A percentile compares a stretch with the other conserved stretches of the same genome.
Conservation (phyloP, 2,329 filamentous ascomycete genomes). For the Neofusicoccum cordaticola region DNA sequence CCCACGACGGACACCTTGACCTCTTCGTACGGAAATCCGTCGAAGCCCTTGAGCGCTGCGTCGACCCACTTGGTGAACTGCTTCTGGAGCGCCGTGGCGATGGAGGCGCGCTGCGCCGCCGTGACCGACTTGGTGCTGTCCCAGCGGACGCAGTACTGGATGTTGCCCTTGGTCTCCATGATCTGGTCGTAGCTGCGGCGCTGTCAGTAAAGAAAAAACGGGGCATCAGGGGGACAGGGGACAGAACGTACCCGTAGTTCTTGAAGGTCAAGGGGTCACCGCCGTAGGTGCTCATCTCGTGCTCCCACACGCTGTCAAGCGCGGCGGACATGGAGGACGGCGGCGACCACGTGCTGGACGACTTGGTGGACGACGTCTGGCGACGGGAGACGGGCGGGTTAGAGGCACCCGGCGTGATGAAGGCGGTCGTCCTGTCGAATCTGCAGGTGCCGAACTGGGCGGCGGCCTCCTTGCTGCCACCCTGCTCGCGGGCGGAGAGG, state of each 20-base stretch:
- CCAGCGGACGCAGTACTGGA: conserved; percentile 48
- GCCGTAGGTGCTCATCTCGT: conserved; percentile 25
- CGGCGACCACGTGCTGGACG: conserved; percentile 23
- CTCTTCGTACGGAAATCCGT: conserved; percentile 43
- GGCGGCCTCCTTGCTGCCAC: conserved; percentile 20
- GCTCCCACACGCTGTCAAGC: conserved; percentile 27
- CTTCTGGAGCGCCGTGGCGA: conserved; percentile 35
- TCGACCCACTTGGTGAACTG: conserved; percentile 42
- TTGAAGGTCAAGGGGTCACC: conserved; percentile 26
- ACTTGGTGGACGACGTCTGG: background rate
- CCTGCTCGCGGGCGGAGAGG: conserved; percentile 9
- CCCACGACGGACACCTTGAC: conserved; percentile 45
- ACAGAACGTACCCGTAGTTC: conserved; percentile 24
- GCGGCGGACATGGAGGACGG: conserved; percentile 25
- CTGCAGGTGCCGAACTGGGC: background rate
- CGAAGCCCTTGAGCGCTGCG: conserved; percentile 44
- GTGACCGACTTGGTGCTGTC: conserved; percentile 39
- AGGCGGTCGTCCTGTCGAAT: background rate
- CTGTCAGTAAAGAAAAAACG: background rate
- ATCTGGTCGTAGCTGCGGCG: conserved; percentile 27
- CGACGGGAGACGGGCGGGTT: conserved; percentile 20
- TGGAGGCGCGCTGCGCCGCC: conserved; percentile 40
- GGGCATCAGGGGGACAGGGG: too few species aligned
- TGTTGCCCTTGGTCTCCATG: conserved; percentile 31
- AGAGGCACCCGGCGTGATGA: background rate